phyloP scores from a whole-genome alignment of 2,329 filamentous ascomycete species.

The Claviceps quebecensis region DNA sequence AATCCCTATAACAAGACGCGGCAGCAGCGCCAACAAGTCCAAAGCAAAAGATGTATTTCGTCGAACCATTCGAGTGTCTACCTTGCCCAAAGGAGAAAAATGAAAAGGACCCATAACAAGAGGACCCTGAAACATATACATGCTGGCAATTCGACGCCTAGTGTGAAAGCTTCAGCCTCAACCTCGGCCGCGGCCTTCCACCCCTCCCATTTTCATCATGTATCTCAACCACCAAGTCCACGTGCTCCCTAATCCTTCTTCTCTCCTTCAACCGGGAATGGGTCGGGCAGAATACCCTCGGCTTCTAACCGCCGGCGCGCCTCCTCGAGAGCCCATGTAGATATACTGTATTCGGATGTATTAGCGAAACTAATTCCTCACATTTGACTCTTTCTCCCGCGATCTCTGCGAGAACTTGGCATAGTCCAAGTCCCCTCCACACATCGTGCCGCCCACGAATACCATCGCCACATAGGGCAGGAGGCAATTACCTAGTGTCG shows the following conservation, averaged over 20 bases:
- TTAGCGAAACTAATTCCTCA: neutral
- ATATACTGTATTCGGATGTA: slow-evolving; percentile 51
- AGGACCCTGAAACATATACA: slow-evolving; percentile 20
- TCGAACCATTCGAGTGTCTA: slow-evolving; percentile 16
- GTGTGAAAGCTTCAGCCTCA: neutral
- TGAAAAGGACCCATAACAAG: neutral
- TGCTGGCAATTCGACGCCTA: slow-evolving; percentile 5
- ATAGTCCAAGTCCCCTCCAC: too few species aligned
- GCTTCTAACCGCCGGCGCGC: slow-evolving; percentile 87
- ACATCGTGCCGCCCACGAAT: neutral
- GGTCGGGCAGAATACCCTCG: slow-evolving; percentile 82
- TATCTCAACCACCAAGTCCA: neutral
- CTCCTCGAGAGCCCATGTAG: slow-evolving; percentile 98
- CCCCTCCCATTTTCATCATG: slow-evolving; percentile 3
- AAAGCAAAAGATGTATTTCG: slow-evolving; percentile 14
- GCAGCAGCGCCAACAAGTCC: neutral
- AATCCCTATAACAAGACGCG: neutral
- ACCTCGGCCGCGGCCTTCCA: neutral
- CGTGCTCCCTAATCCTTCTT: slow-evolving; percentile 30
- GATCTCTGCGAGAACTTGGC: too few species aligned
- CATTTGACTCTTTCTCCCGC: too few species aligned
- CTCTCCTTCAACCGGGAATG: slow-evolving; percentile 26
- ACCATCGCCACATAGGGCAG: neutral
- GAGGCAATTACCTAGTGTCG: slow-evolving; percentile 77
- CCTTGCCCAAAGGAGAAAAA: slow-evolving; percentile 9